These are phyloP conservation scores for Trichoderma cornu-damae DNA, from an alignment of 2,329 filamentous ascomycete genomes.

Conservation along the genomic window DNA sequence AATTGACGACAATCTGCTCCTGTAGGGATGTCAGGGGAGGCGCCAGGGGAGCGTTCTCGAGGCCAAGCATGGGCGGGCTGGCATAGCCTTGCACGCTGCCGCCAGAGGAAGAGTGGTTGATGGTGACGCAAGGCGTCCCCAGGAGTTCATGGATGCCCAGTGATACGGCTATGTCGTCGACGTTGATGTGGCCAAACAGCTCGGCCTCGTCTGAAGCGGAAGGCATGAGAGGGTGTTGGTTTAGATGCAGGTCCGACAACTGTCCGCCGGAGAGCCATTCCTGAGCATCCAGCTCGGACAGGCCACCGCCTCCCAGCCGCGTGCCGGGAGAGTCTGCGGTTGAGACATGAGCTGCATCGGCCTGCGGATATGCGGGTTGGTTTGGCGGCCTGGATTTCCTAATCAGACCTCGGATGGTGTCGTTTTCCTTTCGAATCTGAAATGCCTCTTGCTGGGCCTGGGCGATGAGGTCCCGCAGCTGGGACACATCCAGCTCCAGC, in stretches of 20 bases:
- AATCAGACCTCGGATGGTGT: slow-evolving; percentile 37
- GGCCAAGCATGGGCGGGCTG: slow-evolving; percentile 23
- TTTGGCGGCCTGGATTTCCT: slow-evolving; percentile 21
- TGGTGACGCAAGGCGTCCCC: slow-evolving; percentile 40
- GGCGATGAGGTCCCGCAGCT: slow-evolving; percentile 45
- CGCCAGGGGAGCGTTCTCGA: slow-evolving; percentile 21
- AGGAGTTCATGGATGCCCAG: slow-evolving; percentile 40
- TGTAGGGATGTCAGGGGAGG: slow-evolving; percentile 32
- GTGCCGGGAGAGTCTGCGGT: not conserved
- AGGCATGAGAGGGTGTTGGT: slow-evolving; percentile 13
- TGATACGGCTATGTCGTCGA: slow-evolving; percentile 38
- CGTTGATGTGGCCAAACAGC: slow-evolving; percentile 33
- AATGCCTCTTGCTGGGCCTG: slow-evolving; percentile 37
- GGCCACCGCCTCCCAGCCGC: not conserved
- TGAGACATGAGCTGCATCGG: slow-evolving; percentile 9
- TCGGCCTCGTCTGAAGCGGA: slow-evolving; percentile 21
- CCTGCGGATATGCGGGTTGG: slow-evolving; percentile 16
- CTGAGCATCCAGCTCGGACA: slow-evolving; percentile 2
- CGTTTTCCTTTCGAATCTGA: slow-evolving; percentile 40
- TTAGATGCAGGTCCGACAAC: slow-evolving; percentile 9
- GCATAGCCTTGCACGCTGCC: slow-evolving; percentile 21
- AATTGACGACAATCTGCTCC: slow-evolving; percentile 47
- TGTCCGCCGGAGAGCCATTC: slow-evolving; percentile 8
- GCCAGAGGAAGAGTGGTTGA: slow-evolving; percentile 30
- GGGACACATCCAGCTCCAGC: slow-evolving; percentile 47